These are phyloP conservation scores for Spinacia oleracea DNA, from an alignment of 179 eudicot genomes.

Conservation along the genomic window DNA sequence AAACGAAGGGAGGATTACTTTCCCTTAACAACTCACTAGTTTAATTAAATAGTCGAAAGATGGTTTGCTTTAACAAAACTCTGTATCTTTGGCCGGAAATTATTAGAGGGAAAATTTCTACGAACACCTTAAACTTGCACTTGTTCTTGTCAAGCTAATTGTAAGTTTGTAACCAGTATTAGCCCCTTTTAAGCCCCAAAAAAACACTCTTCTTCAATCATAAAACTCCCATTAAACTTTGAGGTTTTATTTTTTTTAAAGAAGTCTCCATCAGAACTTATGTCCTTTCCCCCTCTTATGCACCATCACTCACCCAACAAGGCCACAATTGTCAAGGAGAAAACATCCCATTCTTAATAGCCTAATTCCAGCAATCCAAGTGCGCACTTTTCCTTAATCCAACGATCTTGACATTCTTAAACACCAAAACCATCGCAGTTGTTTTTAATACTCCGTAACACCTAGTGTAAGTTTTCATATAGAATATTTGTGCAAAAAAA, in stretches of 20 bases:
- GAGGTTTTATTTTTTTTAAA: neutral
- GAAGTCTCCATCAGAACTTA: slow-evolving; percentile 1
- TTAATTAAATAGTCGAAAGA: no score
- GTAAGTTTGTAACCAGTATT: neutral
- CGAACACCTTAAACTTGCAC: neutral
- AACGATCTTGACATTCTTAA: neutral
- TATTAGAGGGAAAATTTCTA: neutral
- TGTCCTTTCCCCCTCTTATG: slow-evolving; percentile 2
- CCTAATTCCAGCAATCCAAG: slow-evolving; percentile 2
- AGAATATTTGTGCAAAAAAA: neutral
- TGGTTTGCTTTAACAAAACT: no score
- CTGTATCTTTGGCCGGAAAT: no score
- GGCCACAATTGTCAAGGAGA: neutral
- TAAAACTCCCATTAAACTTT: neutral
- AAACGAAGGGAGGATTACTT: neutral
- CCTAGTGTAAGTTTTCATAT: neutral
- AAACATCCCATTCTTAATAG: slow-evolving; percentile 1
- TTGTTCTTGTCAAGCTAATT: neutral
- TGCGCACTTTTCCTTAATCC: neutral
- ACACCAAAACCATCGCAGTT: neutral
- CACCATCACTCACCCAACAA: neutral
- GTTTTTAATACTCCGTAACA: neutral
- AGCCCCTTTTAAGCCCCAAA: neutral
- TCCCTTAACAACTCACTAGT: neutral
- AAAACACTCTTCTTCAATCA: neutral